Percentiles rank a stretch among this genome's conserved stretches.
These are phyloP conservation scores for Panellus pusillus DNA, from an alignment of 768 basidiomycete genomes.

Conservation along the genomic window DNA sequence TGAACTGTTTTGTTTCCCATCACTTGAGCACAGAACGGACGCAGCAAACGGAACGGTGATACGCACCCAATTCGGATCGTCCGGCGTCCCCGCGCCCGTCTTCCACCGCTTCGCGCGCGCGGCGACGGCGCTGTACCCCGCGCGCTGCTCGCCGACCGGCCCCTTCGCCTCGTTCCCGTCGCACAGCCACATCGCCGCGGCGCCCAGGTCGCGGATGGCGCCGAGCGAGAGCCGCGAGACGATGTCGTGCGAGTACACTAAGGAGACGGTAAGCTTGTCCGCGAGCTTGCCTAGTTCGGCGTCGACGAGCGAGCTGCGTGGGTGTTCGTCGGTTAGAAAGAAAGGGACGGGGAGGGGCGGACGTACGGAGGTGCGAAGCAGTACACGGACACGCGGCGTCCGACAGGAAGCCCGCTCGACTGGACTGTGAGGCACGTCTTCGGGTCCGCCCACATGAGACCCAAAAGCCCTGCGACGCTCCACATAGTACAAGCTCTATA, in stretches of 20 bases:
- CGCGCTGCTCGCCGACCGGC: slow-evolving; percentile 44
- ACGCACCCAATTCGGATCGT: slow-evolving; percentile 54
- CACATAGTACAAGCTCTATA: slow-evolving; percentile 71
- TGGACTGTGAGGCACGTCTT: slow-evolving; percentile 67
- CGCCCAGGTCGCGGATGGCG: slow-evolving; percentile 71
- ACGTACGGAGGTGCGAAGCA: slow-evolving; percentile 80
- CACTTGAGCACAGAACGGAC: too few relatives aligned
- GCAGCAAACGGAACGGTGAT: too few relatives aligned
- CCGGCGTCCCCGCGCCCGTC: too few relatives aligned
- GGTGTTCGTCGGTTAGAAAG: background rate
- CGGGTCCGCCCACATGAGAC: slow-evolving; percentile 85
- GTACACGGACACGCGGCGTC: slow-evolving; percentile 69
- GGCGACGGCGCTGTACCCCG: slow-evolving; percentile 54
- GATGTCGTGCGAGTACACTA: too few relatives aligned
- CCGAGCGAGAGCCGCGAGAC: too few relatives aligned
- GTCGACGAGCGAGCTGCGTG: slow-evolving; percentile 59
- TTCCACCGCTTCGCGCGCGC: slow-evolving; percentile 53
- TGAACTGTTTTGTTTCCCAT: slow-evolving; percentile 45
- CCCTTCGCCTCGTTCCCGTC: slow-evolving; percentile 53
- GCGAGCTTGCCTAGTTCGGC: slow-evolving; percentile 60
- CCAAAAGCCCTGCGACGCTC: slow-evolving; percentile 74
- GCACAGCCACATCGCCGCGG: slow-evolving; percentile 79
- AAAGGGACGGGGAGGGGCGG: background rate
- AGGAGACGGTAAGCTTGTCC: slow-evolving; percentile 63
- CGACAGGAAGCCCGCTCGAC: slow-evolving; percentile 69